Percentiles rank a stretch among this genome's conserved stretches.
Conservation (phyloP, 805 yeast species). For the Barnettozyma siamensis region DNA sequence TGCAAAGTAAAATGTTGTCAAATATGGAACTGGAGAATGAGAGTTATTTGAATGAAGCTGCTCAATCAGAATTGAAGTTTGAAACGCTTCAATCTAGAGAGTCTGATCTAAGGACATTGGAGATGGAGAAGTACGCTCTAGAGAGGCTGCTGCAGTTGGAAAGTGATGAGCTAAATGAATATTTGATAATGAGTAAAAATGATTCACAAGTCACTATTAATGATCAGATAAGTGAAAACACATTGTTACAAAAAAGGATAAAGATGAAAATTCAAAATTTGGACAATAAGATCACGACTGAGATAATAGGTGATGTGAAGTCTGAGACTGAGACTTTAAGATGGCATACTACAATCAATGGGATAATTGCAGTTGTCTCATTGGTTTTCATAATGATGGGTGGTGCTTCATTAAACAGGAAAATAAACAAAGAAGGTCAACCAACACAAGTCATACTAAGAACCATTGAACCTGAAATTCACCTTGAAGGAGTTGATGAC, state of each 20-base stretch:
- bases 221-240: conserved; percentile 82
- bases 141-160: conserved; percentile 68
- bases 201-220: conserved; percentile 79
- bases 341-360: conserved; percentile 91
- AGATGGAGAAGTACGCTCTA: conserved; percentile 58
- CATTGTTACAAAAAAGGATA: conserved; percentile 62
- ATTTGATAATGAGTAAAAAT: conserved; percentile 53
- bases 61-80: conserved; percentile 77
- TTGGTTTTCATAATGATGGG: conserved; percentile 59
- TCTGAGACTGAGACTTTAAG: conserved; percentile 84
- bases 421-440: conserved; percentile 26
- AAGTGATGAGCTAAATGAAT: conserved; percentile 70
- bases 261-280: conserved; percentile 74
- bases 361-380: conserved; percentile 67
- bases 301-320: conserved; percentile 72
- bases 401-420: conserved; percentile 38
- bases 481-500: conserved; percentile 24
- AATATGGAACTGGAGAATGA: conserved; percentile 79
- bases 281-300: conserved; percentile 77
- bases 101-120: conserved; percentile 58
- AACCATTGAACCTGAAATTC: conserved; percentile 25
- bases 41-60: conserved; percentile 83
- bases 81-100: conserved; percentile 74
- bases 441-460: conserved; percentile 31
- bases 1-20: conserved; percentile 31